These are phyloP conservation scores for Clavulina sp. DNA, from an alignment of 768 basidiomycete genomes.

Conservation along the genomic window DNA sequence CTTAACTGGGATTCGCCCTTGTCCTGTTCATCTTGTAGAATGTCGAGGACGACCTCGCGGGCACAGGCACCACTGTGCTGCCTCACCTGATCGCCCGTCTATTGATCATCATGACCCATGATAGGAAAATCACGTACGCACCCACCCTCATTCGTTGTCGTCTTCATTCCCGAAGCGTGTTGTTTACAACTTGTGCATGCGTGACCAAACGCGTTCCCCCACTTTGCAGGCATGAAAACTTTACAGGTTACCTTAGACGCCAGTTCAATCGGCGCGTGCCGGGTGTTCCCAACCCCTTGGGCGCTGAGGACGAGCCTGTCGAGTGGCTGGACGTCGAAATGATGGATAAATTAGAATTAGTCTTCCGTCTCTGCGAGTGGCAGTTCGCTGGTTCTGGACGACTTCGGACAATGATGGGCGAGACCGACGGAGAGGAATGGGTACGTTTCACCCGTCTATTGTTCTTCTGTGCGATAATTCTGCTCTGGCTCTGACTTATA, in stretches of 20 bases:
- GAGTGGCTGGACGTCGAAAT: constrained; percentile 8
- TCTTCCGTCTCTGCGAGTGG: constrained; percentile 8
- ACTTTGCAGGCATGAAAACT: constrained; percentile 8
- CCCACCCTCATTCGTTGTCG: too few relatives aligned
- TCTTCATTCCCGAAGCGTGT: too few relatives aligned
- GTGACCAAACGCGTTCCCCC: neutral
- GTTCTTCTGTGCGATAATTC: neutral
- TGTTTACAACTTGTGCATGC: neutral
- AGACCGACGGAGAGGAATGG: constrained; percentile 7
- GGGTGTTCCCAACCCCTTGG: constrained; percentile 7
- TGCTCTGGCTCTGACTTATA: neutral
- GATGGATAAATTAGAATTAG: constrained; percentile 5
- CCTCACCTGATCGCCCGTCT: constrained; percentile 7
- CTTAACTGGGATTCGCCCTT: neutral
- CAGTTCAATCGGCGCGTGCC: constrained; percentile 6
- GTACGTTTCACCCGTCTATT: neutral
- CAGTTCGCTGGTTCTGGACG: constrained; percentile 8
- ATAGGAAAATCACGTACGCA: constrained; percentile 9
- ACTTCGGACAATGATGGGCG: constrained; percentile 9
- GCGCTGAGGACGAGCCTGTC: constrained; percentile 11
- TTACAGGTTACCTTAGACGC: constrained; percentile 7
- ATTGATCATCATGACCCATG: constrained; percentile 9
- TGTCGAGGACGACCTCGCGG: constrained; percentile 9
- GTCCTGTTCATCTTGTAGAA: constrained; percentile 2
- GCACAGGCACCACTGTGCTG: constrained; percentile 6